Base-by-base conservation (phyloP, 1,284 basidiomycete species). In the Laetiporus sulphureus region DNA sequence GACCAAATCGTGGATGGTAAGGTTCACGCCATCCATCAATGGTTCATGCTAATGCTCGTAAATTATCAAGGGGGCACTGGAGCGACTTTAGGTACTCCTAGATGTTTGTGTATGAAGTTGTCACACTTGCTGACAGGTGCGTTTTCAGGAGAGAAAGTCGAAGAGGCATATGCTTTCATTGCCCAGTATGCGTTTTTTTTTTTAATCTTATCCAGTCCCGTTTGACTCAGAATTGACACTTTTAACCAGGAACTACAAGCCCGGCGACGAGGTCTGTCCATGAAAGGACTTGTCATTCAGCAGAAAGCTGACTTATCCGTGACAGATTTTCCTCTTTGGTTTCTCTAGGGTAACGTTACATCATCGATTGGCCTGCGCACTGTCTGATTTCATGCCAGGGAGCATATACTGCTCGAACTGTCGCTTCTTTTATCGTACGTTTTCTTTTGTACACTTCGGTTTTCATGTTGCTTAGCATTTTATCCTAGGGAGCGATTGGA, bases 221-320 rank as follows among this genome's bases (percentile, higher is more conserved):
- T n/a, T 19, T 6, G 11, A 5, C 25, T 19, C 21, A 41, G 31
- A 35, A 36, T 15, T 21, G n/a, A 32, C 2, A 35, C 35, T 21
- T 39, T 31, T 36, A 3, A 35, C 15, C 37, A 83, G 81, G 47
- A 84, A 85, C 50, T 85, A 77, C 50, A 63, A 62, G 37, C 77
- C 75, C 7, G 82, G 79, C 34, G 82, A 85, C 59, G 82, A 85
- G 67, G 81, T 80, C n/a, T n/a, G n/a, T n/a, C n/a, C n/a, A n/a
- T n/a, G n/a, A n/a, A 50, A 32, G 52, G 42, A n/a, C 10, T 25
- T 10, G 6, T 6, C 2, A 13, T 22, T 3, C 10, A 35, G 20
- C 6, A 22, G 11, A 30, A 12, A 15, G 7, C 36, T 42, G 6
- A 21, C 38, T 25, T 5, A 18, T 13, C 4, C 4, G 1, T 20